Evolutionary conservation across 1,139 yeast species (phyloP), one percentile per base, ranked within the genome.

Genomic region (Magnusiomyces suaveolens): DNA sequence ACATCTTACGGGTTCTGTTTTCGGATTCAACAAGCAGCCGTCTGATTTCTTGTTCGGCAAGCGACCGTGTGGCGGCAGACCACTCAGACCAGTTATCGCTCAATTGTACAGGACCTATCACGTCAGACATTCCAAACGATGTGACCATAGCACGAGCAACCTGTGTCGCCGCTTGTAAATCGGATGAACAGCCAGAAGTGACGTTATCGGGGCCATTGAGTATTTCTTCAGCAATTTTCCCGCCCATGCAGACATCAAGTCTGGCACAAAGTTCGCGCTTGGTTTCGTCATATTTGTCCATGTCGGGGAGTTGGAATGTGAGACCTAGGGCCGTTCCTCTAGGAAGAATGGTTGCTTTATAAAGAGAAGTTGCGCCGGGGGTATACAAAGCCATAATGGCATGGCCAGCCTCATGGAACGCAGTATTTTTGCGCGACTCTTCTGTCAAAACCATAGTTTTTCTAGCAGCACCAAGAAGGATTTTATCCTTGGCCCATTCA

Each of bases 371-470:
- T 1, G 97, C 96, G 70, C 78, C 79, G 71, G 82, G 80, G 65
- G 92, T 77, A 67, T 74, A 89, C 98, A 97, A 92, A 14, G 98
- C 98, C 72, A 97, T 89, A 57, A 92, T 82, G 2, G 98, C 98
- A 70, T 92, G 98, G 0, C 98, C 98, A 1, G 98, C 98, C 72
- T 92, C 98, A 67, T 92, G 98, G 67, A 87, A 94, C 0, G 98
- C 98, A 56, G 92, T 97, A 51, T 88, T 82, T 60, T 75, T 82
- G 70, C 88, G 87, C 70, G 92, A 97, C 57, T 86, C 92, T 3
- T 85, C 83, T 32, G 85, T 81, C 60, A 92, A 75, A 12, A 92
- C 83, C 64, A 87, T 83, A 2, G 94, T 81, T 69, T 90, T 90
- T 75, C 87, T 87, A 70, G 90, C 98, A 59, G 92, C 74, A 44